These are phyloP conservation scores for Monoraphidium neglectum DNA, from an alignment of 139 green algal species.

Conservation along the genomic window DNA sequence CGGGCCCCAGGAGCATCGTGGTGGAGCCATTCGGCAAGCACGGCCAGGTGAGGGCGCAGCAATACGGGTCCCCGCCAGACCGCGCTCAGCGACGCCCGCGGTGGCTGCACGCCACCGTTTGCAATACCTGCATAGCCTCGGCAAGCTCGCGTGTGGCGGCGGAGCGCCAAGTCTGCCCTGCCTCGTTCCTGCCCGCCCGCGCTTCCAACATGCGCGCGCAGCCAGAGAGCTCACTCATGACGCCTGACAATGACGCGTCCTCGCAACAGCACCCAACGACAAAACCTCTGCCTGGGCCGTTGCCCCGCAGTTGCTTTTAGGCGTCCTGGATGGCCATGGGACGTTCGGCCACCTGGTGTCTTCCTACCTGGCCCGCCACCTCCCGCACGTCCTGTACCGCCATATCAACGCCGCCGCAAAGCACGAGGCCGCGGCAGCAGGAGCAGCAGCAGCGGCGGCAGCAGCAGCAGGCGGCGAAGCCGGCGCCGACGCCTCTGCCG, in stretches of 20 bases:
- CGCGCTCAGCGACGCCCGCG: no score
- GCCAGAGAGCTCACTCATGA: neutral
- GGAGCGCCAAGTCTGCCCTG: neutral
- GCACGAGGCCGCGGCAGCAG: neutral
- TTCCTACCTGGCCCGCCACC: constrained; percentile 16
- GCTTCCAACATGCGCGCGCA: neutral
- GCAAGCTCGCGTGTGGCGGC: neutral
- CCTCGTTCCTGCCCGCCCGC: neutral
- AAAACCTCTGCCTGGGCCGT: neutral
- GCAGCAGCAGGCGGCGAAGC: neutral
- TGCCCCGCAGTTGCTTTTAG: constrained; percentile 11
- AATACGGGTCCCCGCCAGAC: no score
- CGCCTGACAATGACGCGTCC: neutral
- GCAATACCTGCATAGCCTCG: neutral
- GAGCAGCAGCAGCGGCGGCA: neutral
- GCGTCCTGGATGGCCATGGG: constrained; percentile 27
- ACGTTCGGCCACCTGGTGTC: constrained; percentile 13
- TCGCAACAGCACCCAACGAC: no score
- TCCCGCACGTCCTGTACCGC: constrained; percentile 20
- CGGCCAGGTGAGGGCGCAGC: no score
- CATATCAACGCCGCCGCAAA: constrained; percentile 5
- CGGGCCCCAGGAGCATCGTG: no score
- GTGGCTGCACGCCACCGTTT: no score
- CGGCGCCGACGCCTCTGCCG: neutral
- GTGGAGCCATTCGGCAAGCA: no score